Base-by-base conservation (phyloP, 225 moss, liverwort and hornwort genomes). In the Marchantia polymorpha region DNA sequence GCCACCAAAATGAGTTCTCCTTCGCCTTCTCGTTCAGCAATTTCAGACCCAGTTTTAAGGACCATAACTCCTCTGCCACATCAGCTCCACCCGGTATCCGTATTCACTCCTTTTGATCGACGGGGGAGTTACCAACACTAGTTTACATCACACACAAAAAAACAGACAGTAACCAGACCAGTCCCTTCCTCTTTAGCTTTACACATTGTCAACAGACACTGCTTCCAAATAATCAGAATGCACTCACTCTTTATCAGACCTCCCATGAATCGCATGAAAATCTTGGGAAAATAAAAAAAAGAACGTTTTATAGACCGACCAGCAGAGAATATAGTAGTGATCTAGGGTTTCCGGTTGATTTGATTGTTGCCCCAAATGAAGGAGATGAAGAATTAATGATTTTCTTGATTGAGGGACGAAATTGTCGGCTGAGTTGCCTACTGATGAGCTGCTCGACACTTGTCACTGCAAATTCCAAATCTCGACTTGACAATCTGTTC, bases 21-120 rank as follows among this genome's bases (percentile, higher is more conserved):
- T 88, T 78, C 23, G 87, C 82, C 64, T 85, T 89, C 84, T 93
- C 90, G 46, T 84, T 77, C 73, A 93, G 69, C 22, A 93, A 72
- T 81, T 85, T 93, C n/a, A 93, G 83, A 29, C 91, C 93, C 51
- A 93, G 79, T 84, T 86, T 89, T 70, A 93, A 79, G 19, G 93
- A 79, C 91, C 93, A 91, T 70, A 93, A 81, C 83, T 93, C 82
- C 86, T 87, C 90, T 93, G 93, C 75, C 79, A 86, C 86, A 87
- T 73, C 48, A 60, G 52, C 79, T 60, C 52, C 79, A 69, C 79
- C 74, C 69, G 59, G 30, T 61, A 68, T 79, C 25, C 79, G 76
- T 80, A 80, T 69, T 79, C 79, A 82, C 64, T 78, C 49, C 68
- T 72, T 73, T 63, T 76, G 30, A 22, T 70, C 58, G 59, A 67